phyloP scores from a whole-genome alignment of 2,329 filamentous ascomycete genomes.

The Hortaea sp. region DNA sequence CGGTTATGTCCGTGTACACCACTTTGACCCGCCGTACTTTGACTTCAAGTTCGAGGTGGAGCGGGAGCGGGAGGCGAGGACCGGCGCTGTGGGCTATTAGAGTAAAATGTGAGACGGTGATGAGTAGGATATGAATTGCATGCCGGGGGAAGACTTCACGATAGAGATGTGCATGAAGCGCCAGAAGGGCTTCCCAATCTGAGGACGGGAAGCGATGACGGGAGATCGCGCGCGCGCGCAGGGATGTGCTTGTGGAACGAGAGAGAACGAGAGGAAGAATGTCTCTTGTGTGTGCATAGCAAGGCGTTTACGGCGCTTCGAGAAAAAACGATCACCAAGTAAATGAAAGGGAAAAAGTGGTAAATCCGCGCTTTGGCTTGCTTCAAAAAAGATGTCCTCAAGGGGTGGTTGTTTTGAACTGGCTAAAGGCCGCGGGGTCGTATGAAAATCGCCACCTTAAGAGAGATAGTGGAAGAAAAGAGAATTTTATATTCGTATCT shows the following conservation, averaged over 20 bases:
- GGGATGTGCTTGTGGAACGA: not conserved
- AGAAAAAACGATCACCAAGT: not conserved
- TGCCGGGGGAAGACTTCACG: not conserved
- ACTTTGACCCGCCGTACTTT: conserved; percentile 98
- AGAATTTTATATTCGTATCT: too few species aligned
- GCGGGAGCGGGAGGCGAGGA: conserved; percentile 51
- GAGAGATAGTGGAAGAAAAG: too few species aligned
- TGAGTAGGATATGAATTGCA: not conserved
- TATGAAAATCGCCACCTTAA: too few species aligned
- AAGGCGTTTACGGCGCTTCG: conserved; percentile 1
- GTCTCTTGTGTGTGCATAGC: not conserved
- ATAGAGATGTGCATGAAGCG: too few species aligned
- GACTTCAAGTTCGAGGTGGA: conserved; percentile 99
- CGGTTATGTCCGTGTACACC: conserved; percentile 94
- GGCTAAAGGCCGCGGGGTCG: too few species aligned
- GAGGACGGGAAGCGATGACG: not conserved
- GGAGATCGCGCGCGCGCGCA: not conserved
- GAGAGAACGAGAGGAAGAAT: too few species aligned
- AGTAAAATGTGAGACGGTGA: not conserved
- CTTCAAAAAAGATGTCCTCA: too few species aligned
- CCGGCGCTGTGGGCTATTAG: conserved; percentile 6
- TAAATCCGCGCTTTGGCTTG: not conserved
- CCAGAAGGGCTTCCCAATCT: not conserved
- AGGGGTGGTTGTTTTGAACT: too few species aligned
- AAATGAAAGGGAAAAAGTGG: not conserved